phyloP scores from a whole-genome alignment of 768 basidiomycete genomes.

The Boletales sp. region DNA sequence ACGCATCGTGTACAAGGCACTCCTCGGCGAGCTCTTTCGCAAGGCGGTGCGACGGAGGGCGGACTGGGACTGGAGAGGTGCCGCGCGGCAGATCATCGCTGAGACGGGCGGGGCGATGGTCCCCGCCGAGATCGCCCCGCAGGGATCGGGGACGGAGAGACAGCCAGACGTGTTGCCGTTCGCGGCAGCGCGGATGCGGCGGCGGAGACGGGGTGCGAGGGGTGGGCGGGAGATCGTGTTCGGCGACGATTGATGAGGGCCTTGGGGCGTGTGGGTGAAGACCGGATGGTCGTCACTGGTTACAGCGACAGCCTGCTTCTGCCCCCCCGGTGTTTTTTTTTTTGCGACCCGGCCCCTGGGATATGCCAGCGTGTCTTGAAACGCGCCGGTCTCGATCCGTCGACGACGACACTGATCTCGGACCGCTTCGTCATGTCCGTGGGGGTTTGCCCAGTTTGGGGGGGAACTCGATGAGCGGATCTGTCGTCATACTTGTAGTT shows the following conservation, averaged over 20 bases:
- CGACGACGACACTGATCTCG: too few relatives aligned
- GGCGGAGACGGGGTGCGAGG: constrained; percentile 16
- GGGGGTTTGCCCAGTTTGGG: too few relatives aligned
- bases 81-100: constrained; percentile 11
- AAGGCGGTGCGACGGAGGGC: constrained; percentile 14
- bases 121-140: not conserved
- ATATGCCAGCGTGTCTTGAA: too few relatives aligned
- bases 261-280: too few relatives aligned
- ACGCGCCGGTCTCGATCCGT: too few relatives aligned
- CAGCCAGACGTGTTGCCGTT: constrained; percentile 10
- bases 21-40: constrained; percentile 18
- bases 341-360: too few relatives aligned
- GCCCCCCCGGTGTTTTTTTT: too few relatives aligned
- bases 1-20: constrained; percentile 18
- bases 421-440: too few relatives aligned
- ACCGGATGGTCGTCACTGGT: too few relatives aligned
- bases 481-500: too few relatives aligned
- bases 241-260: not conserved
- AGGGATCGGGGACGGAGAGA: not conserved
- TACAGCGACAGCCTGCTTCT: too few relatives aligned
- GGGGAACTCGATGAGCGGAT: too few relatives aligned
- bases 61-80: constrained; percentile 25
- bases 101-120: constrained; percentile 20
- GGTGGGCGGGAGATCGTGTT: constrained; percentile 17
- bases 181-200: constrained; percentile 24